These are phyloP conservation scores for Phaeoacremonium minimum DNA, from an alignment of 2,329 filamentous ascomycete genomes.

Conservation along the genomic window DNA sequence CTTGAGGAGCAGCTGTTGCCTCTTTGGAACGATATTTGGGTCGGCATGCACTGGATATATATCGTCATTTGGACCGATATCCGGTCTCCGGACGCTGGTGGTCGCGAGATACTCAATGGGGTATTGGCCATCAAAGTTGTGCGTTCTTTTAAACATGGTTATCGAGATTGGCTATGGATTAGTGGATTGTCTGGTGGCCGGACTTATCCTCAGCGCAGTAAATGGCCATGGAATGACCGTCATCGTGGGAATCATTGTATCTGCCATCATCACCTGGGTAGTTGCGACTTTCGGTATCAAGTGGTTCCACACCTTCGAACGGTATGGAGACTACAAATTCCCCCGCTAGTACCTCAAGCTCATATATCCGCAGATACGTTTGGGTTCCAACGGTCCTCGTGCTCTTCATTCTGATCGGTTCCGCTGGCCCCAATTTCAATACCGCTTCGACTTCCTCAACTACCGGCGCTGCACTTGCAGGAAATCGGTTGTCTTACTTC, in stretches of 20 bases:
- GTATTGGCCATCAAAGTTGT: constrained; percentile 11
- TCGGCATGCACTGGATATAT: constrained; percentile 9
- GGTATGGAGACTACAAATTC: constrained; percentile 28
- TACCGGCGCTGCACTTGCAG: constrained; percentile 43
- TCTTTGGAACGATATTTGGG: constrained; percentile 11
- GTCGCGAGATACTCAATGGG: constrained; percentile 11
- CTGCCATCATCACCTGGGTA: constrained; percentile 54
- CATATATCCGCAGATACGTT: constrained; percentile 38
- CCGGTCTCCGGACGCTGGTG: constrained; percentile 10
- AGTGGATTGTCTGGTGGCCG: constrained; percentile 62
- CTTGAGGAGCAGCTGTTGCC: constrained; percentile 4
- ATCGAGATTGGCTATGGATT: constrained; percentile 21
- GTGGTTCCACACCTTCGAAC: constrained; percentile 62
- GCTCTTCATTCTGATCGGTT: constrained; percentile 53
- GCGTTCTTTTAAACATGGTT: constrained; percentile 10
- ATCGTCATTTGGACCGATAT: constrained; percentile 7
- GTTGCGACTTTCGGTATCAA: constrained; percentile 63
- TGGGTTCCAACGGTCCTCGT: constrained; percentile 58
- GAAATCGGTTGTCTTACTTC: constrained; percentile 58
- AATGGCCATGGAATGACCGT: constrained; percentile 49
- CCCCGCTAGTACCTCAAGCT: not conserved
- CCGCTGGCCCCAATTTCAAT: constrained; percentile 54
- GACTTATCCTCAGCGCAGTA: constrained; percentile 62
- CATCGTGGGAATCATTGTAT: constrained; percentile 61
- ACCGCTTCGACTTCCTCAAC: constrained; percentile 41